Evolutionary conservation across 768 basidiomycete species (phyloP).

Genomic region (Pleurotus pulmonarius): DNA sequence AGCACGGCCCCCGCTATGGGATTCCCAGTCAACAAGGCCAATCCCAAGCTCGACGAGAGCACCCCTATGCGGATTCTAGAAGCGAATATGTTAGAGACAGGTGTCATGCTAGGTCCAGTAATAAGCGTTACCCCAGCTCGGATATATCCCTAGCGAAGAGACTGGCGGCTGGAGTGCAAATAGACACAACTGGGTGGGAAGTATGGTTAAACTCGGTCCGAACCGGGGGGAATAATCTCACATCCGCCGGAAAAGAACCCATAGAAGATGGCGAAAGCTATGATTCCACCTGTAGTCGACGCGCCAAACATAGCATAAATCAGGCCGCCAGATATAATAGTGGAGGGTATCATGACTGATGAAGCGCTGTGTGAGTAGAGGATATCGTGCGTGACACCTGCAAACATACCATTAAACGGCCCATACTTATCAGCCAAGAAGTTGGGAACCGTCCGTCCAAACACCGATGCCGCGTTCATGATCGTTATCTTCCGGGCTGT

Average conservation of each 20-base stretch:
- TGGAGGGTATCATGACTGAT: constrained; percentile 41
- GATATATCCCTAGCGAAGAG: constrained; percentile 36
- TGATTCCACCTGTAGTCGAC: constrained; percentile 33
- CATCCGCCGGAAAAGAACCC: constrained; percentile 56
- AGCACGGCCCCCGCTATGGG: constrained; percentile 51
- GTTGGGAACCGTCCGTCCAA: constrained; percentile 59
- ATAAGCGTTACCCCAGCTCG: constrained; percentile 38
- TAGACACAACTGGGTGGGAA: constrained; percentile 30
- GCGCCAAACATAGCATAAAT: constrained; percentile 51
- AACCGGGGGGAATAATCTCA: constrained; percentile 19
- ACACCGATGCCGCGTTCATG: constrained; percentile 49
- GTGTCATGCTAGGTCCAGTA: neutral
- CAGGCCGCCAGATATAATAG: constrained; percentile 36
- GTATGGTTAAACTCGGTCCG: neutral
- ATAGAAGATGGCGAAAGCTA: constrained; percentile 44
- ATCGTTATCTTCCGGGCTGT: constrained; percentile 37
- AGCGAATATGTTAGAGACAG: neutral
- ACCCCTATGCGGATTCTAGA: constrained; percentile 43
- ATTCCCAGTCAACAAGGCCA: constrained; percentile 45
- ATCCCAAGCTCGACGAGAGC: constrained; percentile 37
- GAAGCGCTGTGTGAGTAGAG: constrained; percentile 6
- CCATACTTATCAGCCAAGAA: constrained; percentile 47
- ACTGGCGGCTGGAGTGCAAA: constrained; percentile 34
- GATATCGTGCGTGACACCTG: neutral
- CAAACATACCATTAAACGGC: constrained; percentile 40